A percentile compares a stretch with the other conserved stretches of the same genome.
Evolutionary conservation across 179 eudicot species (phyloP).

Genomic region (Amaranthus tricolor): DNA sequence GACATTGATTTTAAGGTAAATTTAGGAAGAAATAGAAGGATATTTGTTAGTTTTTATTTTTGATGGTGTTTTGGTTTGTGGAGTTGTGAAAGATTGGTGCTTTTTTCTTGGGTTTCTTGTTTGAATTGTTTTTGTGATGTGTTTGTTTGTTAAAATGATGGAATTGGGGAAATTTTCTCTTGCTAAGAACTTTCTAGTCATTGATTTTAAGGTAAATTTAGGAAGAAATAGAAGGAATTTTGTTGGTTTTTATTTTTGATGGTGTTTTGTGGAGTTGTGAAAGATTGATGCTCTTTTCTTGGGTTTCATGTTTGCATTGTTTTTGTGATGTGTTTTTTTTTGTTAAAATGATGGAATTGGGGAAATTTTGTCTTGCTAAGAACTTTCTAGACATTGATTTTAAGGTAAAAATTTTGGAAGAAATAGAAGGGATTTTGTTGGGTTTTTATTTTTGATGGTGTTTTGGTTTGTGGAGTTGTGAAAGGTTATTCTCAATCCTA

Average conservation of each 20-base stretch:
- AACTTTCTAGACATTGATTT: slow-evolving; percentile 59
- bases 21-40: not conserved
- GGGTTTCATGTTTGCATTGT: not conserved
- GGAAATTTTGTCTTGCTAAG: slow-evolving; percentile 30
- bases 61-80: not conserved
- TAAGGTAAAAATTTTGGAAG: slow-evolving; percentile 40
- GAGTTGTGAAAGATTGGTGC: not conserved
- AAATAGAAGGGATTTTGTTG: not conserved
- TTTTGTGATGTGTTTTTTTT: not conserved
- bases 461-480: slow-evolving; percentile 4
- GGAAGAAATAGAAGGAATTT: not conserved
- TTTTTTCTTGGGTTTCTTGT: not conserved
- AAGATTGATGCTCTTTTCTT: not conserved
- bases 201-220: slow-evolving; percentile 59
- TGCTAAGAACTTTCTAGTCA: slow-evolving; percentile 45
- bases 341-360: not conserved
- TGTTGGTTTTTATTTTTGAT: too few relatives aligned
- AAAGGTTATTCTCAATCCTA: slow-evolving; percentile 30
- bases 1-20: slow-evolving; percentile 63
- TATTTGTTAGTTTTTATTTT: too few relatives aligned
- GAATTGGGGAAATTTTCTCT: slow-evolving; percentile 20
- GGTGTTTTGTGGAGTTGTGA: not conserved
- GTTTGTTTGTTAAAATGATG: not conserved
- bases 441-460: not conserved
- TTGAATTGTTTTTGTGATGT: not conserved